A percentile compares a stretch with the other conserved stretches of the same genome.
phyloP scores from a whole-genome alignment of 2,329 filamentous ascomycete genomes.

The Pestalotiopsis sp. region DNA sequence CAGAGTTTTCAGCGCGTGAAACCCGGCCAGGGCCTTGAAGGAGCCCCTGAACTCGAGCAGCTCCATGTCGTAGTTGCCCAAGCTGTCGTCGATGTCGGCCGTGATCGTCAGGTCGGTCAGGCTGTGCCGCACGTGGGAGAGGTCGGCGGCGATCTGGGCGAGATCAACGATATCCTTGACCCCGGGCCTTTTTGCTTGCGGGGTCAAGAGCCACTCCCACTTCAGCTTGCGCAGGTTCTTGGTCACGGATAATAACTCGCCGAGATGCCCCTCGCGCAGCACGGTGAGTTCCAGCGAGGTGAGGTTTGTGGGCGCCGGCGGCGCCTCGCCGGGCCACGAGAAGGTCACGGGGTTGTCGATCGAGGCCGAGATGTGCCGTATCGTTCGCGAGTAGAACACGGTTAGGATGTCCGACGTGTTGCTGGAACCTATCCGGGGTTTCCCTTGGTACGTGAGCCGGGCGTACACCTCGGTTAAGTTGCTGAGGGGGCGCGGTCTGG shows the following conservation, averaged over 20 bases:
- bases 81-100: background rate
- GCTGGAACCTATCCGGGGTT: background rate
- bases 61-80: background rate
- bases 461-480: background rate
- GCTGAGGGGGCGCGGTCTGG: background rate
- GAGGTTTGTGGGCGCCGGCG: background rate
- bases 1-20: background rate
- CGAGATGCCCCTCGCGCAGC: background rate
- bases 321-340: background rate
- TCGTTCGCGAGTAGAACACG: background rate
- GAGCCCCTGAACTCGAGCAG: background rate
- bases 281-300: background rate
- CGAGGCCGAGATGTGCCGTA: background rate
- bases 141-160: background rate
- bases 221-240: background rate
- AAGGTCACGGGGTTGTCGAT: background rate
- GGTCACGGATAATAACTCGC: background rate
- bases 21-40: background rate
- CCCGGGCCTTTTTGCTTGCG: background rate
- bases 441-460: background rate
- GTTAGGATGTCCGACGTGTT: background rate
- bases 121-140: background rate
- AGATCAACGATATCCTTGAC: background rate
- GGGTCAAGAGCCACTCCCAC: background rate
- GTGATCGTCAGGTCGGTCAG: background rate